Base-by-base conservation (phyloP, 768 basidiomycete genomes). In the Suillus weaverae region DNA sequence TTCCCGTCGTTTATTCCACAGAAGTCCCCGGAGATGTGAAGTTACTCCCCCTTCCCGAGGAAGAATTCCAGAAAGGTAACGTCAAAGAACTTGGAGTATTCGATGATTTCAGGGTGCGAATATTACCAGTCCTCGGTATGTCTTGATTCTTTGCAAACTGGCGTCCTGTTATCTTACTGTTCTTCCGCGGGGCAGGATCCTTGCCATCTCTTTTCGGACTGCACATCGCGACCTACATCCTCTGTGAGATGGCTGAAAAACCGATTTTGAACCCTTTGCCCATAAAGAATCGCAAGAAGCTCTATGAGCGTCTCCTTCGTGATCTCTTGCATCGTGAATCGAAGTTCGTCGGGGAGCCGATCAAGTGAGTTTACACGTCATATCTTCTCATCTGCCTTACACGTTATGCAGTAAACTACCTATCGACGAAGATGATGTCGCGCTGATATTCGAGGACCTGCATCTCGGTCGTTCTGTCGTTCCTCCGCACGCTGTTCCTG, bases 1-100 rank as follows among this genome's bases (percentile, higher is more conserved):
- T 92, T 62, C 91, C 93, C 7, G 95, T 96, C 13, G 94, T 98
- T 13, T 99, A 97, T 77, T 97, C 95, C 4, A 97, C 96, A 13
- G 97, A 99, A 75, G 91, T 94, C 9, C 95, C 95, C 0, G 84
- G 90, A 3, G 90, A 95, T 65, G 87, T 99, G 62, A 91, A 91
- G 69, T 81, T 99, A 4, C 85, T 98, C 13, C 97, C 97, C 3
- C 81, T 99, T 0, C 86, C 93, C 0, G 94, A 97, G 64, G 92
- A 95, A 68, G 95, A 99, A 76, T 96, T 95, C 74, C 80, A 89
- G 70, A 94, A 91, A 74, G 97, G 97, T 4, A 79, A 88, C 16
- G 90, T 98, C 13, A 89, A 92, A 70, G 95, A 99, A 77, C 83
- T 99, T 8, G 88, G 91, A 20, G 89, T 90, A 7, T 91, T 98